Evolutionary conservation across 148 eudicot genomes (phyloP), one percentile per base, ranked within the genome.

Genomic region (Camellia sinensis): DNA sequence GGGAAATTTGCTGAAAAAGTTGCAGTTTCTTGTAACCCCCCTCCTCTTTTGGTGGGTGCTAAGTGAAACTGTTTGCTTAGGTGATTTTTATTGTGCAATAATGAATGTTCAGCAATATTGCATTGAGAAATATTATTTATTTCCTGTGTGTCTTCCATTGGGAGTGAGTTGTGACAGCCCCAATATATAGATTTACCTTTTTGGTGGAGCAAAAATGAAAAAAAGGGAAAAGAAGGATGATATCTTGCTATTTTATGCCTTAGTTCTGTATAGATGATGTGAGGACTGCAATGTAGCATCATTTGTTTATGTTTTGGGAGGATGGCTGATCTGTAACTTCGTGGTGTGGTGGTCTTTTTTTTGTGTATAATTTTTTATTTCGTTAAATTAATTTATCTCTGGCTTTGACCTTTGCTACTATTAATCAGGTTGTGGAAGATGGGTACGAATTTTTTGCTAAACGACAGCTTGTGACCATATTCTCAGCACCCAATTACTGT

Each of bases 401-500:
- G 54, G 2, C 67, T 80, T 81, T 29, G 13, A 41, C 46, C 6
- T 67, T 74, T 68, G 15, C 60, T 43, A 56, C 18, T 48, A 50
- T 63, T 80, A 7, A 64, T 78, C 84, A 91, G 95, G 95, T 91
- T 75, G 95, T 91, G 54, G 92, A 91, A 86, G 95, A 91, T 87
- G 93, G 95, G 22, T 91, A 91, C 62, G 95, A 91, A 74, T 91
- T 91, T 80, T 91, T 91, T 52, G 93, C 95, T 41, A 71, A 91
- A 68, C 89, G 95, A 69, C 95, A 91, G 81, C 89, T 89, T 68
- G 92, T 91, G 80, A 91, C 94, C 66, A 79, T 91, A 81, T 91
- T 91, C 76, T 91, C 94, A 17, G 94, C 94, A 61, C 94, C 94
- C 74, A 91, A 91, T 84, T 91, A 91, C 89, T 91, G 94, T 46